These are phyloP conservation scores for Ormosia semicastrata DNA, from an alignment of 306 rosid genomes.

Conservation along the genomic window DNA sequence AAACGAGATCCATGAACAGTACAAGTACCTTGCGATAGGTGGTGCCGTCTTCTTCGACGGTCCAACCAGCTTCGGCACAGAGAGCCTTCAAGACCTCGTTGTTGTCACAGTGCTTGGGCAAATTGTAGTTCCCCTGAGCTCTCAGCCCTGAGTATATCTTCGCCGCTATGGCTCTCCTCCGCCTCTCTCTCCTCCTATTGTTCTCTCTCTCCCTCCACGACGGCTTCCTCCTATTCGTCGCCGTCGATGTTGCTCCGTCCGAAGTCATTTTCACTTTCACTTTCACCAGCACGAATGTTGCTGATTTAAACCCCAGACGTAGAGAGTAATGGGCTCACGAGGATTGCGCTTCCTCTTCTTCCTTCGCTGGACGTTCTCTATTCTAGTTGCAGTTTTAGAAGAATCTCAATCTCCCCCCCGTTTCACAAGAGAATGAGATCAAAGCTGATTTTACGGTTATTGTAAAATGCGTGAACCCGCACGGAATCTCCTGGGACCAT, in stretches of 20 bases:
- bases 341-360: slow-evolving; percentile 47
- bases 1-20: neutral
- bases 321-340: slow-evolving; percentile 47
- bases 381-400: neutral
- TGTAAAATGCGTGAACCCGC: slow-evolving; percentile 7
- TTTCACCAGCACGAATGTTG: slow-evolving; percentile 2
- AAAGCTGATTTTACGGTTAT: slow-evolving; percentile 15
- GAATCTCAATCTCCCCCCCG: slow-evolving; percentile 26
- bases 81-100: slow-evolving; percentile 92
- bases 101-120: slow-evolving; percentile 91
- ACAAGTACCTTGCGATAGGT: slow-evolving; percentile 74
- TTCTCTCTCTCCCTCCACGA: slow-evolving; percentile 99
- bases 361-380: slow-evolving; percentile 25
- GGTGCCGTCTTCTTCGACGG: slow-evolving; percentile 92
- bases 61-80: slow-evolving; percentile 91
- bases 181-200: slow-evolving; percentile 82
- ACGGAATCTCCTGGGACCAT: neutral
- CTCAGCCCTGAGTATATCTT: slow-evolving; percentile 83
- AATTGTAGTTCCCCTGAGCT: slow-evolving; percentile 84
- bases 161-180: slow-evolving; percentile 81
- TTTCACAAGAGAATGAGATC: neutral
- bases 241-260: slow-evolving; percentile 81
- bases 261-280: slow-evolving; percentile 55
- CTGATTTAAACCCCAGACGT: slow-evolving; percentile 39
- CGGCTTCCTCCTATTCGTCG: slow-evolving; percentile 71